Evolutionary conservation across 768 basidiomycete genomes (phyloP).

Genomic region (Tulasnella sp.): DNA sequence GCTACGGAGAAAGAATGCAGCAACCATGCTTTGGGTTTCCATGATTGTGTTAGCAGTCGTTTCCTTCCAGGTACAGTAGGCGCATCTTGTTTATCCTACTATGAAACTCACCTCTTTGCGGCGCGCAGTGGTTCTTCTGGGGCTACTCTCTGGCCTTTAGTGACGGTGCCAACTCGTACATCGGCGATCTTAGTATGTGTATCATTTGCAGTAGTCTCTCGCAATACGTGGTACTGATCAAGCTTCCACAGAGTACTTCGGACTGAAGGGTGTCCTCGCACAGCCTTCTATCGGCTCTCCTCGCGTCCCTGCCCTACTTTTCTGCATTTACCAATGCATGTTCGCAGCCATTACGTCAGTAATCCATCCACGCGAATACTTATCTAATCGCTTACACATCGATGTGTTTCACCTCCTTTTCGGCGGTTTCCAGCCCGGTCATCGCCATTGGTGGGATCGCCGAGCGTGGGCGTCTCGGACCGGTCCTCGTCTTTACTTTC

Average conservation of each 20-base stretch:
- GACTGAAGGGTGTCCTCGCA: constrained; percentile 63
- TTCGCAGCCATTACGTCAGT: constrained; percentile 80
- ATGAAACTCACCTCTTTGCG: neutral
- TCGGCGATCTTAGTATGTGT: constrained; percentile 72
- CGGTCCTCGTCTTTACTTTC: constrained; percentile 82
- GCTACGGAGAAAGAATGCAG: constrained; percentile 83
- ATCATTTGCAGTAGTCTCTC: neutral
- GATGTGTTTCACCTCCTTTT: neutral
- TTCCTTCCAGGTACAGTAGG: constrained; percentile 40
- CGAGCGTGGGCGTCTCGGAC: constrained; percentile 77
- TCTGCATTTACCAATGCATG: constrained; percentile 82
- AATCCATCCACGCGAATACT: too few relatives aligned
- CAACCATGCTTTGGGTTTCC: constrained; percentile 77
- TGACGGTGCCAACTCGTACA: constrained; percentile 59
- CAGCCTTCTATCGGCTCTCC: constrained; percentile 62
- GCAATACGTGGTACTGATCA: constrained; percentile 1
- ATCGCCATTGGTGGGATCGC: constrained; percentile 88
- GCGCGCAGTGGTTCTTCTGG: constrained; percentile 99
- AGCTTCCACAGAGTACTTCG: constrained; percentile 56
- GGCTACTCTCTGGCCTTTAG: constrained; percentile 89
- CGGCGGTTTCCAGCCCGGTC: constrained; percentile 46
- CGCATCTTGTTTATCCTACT: neutral
- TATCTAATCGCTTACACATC: neutral
- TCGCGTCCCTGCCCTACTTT: constrained; percentile 62
- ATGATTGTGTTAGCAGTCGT: constrained; percentile 67